Evolutionary conservation across 306 rosid genomes (phyloP), one percentile per base, ranked within the genome.

Genomic region (Quercus cerris): DNA sequence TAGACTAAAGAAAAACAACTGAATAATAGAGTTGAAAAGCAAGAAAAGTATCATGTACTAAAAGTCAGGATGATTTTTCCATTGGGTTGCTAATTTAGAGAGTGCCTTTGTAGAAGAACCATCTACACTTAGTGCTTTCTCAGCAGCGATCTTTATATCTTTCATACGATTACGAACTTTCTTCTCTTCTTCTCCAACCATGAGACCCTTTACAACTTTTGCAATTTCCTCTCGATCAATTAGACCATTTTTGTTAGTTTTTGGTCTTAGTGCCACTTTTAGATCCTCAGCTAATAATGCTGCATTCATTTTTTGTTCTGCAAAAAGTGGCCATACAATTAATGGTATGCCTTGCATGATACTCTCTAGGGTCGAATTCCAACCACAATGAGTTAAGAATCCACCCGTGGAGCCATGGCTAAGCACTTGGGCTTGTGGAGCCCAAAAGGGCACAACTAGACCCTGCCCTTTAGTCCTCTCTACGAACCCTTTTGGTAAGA

Each of bases 301-400:
- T 61, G 84, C 86, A 80, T 54, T 71, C 78, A 56, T 84, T 44
- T 64, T 79, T 14, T 84, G 84, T 44, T 84, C 84, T 27, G 84
- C 77, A 49, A 58, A 84, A 0, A 79, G 75, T 28, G 84, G 84
- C 84, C 86, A 84, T 0, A 75, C 78, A 13, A 80, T 80, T 20
- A 84, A 22, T 44, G 86, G 84, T 62, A 71, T 31, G 6, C 84
- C 84, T 12, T 71, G 70, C 18, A 54, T 25, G 4, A 84, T 71
- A 33, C 76, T 71, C 13, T 84, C 84, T 5, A 84, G 51, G 12
- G 67, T 84, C 0, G 84, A 84, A 69, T 64, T 75, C 86, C 86
- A 84, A 0, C 87, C 81, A 52, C 87, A 80, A 1, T 84, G 84
- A 20, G 76, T 80, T 7, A 80, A 44, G 56, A 84, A 84, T 6